phyloP scores from a whole-genome alignment of 78 protist genomes.

The Protostelium mycophagum region DNA sequence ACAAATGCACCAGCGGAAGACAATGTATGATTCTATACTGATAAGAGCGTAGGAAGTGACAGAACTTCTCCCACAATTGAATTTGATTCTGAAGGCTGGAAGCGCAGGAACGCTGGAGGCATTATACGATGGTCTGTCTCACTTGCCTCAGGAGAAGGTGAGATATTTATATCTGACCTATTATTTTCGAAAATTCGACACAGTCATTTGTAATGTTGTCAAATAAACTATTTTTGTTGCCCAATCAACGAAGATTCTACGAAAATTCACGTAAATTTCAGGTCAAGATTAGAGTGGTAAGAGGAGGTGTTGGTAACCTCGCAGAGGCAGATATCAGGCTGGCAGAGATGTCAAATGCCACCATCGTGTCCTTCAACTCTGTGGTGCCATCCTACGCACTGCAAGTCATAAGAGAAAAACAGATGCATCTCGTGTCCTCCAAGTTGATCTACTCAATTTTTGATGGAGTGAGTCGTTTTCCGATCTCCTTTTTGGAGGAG shows the following conservation, averaged over 20 bases:
- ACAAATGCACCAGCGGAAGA: too few relatives aligned
- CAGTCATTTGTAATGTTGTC: too few relatives aligned
- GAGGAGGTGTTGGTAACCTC: conserved; percentile 30
- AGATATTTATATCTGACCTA: not conserved
- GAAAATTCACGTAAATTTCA: too few relatives aligned
- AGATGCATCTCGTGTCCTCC: conserved; percentile 16
- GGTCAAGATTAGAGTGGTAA: conserved; percentile 3
- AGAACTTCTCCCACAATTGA: not conserved
- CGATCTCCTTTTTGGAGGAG: too few relatives aligned
- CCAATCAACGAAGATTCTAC: too few relatives aligned
- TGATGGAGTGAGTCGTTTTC: conserved; percentile 8
- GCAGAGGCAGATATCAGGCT: conserved; percentile 30
- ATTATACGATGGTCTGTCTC: not conserved
- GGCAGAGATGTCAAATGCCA: conserved; percentile 10
- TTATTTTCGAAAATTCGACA: not conserved
- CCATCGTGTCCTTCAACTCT: conserved; percentile 31
- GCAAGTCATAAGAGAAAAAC: not conserved
- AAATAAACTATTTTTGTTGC: too few relatives aligned
- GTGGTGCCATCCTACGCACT: not conserved
- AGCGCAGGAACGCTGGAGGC: conserved; percentile 47
- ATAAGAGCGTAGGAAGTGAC: not conserved
- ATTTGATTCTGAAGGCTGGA: conserved; percentile 35
- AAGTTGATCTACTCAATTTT: conserved; percentile 33
- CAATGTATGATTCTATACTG: not conserved
- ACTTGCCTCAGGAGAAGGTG: conserved; percentile 29